Evolutionary conservation across 352 stramenopile genomes (phyloP).

Genomic region (Pythium volutum): DNA sequence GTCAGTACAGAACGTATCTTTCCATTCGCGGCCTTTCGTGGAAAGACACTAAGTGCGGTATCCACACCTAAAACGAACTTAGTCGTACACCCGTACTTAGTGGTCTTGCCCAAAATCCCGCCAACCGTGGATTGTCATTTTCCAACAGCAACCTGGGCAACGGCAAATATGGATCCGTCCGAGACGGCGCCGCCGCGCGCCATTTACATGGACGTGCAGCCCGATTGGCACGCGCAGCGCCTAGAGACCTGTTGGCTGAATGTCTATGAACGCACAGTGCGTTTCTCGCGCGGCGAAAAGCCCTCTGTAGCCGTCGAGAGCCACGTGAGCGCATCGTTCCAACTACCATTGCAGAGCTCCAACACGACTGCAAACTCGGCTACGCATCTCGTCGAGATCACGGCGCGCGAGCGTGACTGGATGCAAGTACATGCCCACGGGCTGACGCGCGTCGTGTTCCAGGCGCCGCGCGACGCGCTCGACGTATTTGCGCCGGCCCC

Average conservation of each 20-base stretch:
- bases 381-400: conserved; percentile 36
- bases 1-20: conserved; percentile 11
- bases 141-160: not conserved
- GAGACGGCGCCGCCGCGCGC: conserved; percentile 5
- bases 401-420: conserved; percentile 35
- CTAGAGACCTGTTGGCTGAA: conserved; percentile 41
- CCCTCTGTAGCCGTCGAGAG: conserved; percentile 19
- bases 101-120: not conserved
- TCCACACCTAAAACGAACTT: not conserved
- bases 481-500: conserved; percentile 29
- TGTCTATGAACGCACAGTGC: conserved; percentile 46
- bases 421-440: conserved; percentile 39
- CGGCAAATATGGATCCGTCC: conserved; percentile 2
- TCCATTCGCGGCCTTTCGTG: conserved; percentile 19
- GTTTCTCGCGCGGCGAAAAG: conserved; percentile 13
- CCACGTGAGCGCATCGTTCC: conserved; percentile 35
- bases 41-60: conserved; percentile 11
- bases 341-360: conserved; percentile 30
- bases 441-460: conserved; percentile 39
- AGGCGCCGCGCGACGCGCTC: conserved; percentile 40
- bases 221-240: conserved; percentile 44
- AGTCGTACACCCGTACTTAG: not conserved
- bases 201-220: conserved; percentile 64
- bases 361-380: not conserved
- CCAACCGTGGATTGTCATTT: not conserved